These are phyloP conservation scores for Aspergillus aculeatus DNA, from an alignment of 2,329 filamentous ascomycete species.

Conservation along the genomic window DNA sequence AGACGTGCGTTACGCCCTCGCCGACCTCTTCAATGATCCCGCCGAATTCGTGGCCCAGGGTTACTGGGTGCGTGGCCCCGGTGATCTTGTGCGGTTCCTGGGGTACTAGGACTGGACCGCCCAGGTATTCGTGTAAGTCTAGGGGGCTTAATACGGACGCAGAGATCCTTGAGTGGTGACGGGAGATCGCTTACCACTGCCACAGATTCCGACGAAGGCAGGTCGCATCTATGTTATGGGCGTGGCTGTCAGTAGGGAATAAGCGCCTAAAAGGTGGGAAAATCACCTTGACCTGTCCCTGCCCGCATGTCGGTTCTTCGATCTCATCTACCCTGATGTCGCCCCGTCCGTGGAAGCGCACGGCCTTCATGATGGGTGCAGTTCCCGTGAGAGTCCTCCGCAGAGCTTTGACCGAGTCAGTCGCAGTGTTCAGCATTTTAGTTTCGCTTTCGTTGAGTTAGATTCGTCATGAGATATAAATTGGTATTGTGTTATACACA, in stretches of 20 bases:
- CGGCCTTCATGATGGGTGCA: constrained; percentile 31
- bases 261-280: no score
- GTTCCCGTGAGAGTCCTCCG: neutral
- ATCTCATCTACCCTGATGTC: constrained; percentile 39
- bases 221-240: constrained; percentile 22
- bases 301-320: constrained; percentile 41
- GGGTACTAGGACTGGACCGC: constrained; percentile 51
- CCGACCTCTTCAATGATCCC: constrained; percentile 62
- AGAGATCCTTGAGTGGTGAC: neutral
- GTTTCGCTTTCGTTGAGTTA: neutral
- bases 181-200: constrained; percentile 22
- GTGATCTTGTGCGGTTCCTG: constrained; percentile 58
- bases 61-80: constrained; percentile 56
- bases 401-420: neutral
- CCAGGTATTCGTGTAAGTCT: constrained; percentile 55
- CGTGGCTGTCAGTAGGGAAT: neutral
- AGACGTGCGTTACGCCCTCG: constrained; percentile 49
- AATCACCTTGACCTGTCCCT: constrained; percentile 51
- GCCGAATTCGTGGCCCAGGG: constrained; percentile 65
- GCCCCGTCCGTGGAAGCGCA: constrained; percentile 36
- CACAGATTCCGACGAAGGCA: constrained; percentile 38
- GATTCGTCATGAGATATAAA: neutral
- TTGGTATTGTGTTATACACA: neutral
- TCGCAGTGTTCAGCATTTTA: neutral
- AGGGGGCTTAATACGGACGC: neutral